Evolutionary conservation across 2,329 filamentous ascomycete genomes (phyloP).

Genomic region (Colletotrichum magnum): DNA sequence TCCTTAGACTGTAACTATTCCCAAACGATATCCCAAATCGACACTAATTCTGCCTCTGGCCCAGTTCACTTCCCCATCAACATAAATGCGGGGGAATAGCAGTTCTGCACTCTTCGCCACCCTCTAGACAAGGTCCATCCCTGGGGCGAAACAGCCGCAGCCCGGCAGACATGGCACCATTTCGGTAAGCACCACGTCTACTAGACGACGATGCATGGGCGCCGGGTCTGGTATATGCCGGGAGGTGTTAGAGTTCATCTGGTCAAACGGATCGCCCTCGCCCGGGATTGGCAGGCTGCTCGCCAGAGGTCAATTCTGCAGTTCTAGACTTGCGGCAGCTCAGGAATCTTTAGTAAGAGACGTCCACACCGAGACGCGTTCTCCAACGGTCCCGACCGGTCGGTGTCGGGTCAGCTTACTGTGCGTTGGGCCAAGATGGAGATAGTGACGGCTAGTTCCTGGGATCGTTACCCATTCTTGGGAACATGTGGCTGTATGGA

Average conservation of each 20-base stretch:
- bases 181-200: slow-evolving; percentile 4
- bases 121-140: neutral
- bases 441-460: too few species aligned
- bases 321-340: neutral
- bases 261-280: neutral
- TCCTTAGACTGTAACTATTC: neutral
- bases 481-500: too few species aligned
- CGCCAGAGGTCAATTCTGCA: neutral
- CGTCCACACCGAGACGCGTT: neutral
- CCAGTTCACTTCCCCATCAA: neutral
- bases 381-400: too few species aligned
- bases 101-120: neutral
- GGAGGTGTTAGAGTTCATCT: slow-evolving; percentile 5
- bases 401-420: too few species aligned
- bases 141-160: slow-evolving; percentile 15
- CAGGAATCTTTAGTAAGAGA: neutral
- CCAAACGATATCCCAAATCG: neutral
- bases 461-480: too few species aligned
- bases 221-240: neutral
- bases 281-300: neutral
- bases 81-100: neutral
- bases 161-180: neutral
- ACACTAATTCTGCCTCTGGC: neutral
- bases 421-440: too few species aligned
- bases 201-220: neutral